Evolutionary conservation across 371 early-diverging fungal species (phyloP).

Genomic region (Syncephalastrum racemosum): DNA sequence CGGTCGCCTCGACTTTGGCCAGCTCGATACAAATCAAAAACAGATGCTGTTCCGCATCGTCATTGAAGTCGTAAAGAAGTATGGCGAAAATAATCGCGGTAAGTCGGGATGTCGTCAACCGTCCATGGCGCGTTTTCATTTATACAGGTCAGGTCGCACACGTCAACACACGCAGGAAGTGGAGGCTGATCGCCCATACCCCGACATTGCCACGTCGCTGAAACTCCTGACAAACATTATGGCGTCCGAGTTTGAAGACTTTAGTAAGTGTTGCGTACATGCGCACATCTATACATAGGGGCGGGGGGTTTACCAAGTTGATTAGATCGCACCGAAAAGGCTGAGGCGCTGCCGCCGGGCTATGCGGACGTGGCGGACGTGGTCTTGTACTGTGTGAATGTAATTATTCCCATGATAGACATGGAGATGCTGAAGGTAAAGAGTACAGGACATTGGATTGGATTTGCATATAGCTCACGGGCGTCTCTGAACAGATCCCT

Average conservation of each 20-base stretch:
- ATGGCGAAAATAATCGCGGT: constrained; percentile 56
- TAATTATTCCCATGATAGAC: constrained; percentile 71
- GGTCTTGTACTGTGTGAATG: constrained; percentile 68
- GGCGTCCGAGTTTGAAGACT: constrained; percentile 59
- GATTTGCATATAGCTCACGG: background rate
- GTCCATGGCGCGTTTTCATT: background rate
- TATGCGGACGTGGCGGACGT: constrained; percentile 61
- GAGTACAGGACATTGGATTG: background rate
- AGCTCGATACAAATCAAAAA: constrained; percentile 40
- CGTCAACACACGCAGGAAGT: constrained; percentile 52
- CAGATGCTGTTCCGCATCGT: constrained; percentile 48
- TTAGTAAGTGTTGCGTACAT: constrained; percentile 32
- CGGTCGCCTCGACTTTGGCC: constrained; percentile 49
- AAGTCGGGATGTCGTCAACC: background rate
- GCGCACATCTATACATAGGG: constrained; percentile 4
- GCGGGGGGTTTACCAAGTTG: background rate
- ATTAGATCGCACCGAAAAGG: constrained; percentile 13
- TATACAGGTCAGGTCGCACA: constrained; percentile 42
- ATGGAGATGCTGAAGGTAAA: constrained; percentile 71
- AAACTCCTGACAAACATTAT: constrained; percentile 61
- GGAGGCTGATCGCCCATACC: constrained; percentile 67
- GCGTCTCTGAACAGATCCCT: constrained; percentile 56
- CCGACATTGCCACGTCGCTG: constrained; percentile 67
- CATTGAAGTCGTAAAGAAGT: constrained; percentile 48
- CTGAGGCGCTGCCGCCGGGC: constrained; percentile 14